Conservation (phyloP, 2,329 filamentous ascomycete species). For the Colletotrichum salicis region DNA sequence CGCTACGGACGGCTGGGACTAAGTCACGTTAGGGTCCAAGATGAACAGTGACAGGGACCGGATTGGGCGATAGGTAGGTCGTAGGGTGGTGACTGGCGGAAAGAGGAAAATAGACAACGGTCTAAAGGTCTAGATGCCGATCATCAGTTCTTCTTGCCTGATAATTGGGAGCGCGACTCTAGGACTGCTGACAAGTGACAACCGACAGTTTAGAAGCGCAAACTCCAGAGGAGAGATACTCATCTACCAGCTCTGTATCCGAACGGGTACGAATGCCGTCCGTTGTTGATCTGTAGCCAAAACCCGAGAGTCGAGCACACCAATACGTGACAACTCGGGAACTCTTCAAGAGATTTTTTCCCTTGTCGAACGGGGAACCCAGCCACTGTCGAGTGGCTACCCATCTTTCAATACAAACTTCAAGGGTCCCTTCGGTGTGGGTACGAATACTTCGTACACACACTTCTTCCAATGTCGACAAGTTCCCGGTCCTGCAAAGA, state of each 20-base stretch:
- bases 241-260: background rate
- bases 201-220: background rate
- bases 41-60: background rate
- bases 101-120: slow-evolving; percentile 15
- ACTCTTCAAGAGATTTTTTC: background rate
- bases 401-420: background rate
- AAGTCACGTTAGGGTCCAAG: slow-evolving; percentile 6
- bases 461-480: background rate
- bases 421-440: background rate
- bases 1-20: background rate
- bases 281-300: background rate
- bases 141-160: slow-evolving; percentile 26
- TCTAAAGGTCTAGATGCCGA: slow-evolving; percentile 25
- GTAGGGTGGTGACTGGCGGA: background rate
- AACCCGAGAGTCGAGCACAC: background rate
- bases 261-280: background rate
- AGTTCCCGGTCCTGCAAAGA: background rate
- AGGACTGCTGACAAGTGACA: background rate
- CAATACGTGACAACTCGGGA: background rate
- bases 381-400: background rate
- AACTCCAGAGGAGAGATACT: background rate
- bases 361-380: background rate
- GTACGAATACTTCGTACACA: no score
- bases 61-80: slow-evolving; percentile 3
- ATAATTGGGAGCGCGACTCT: slow-evolving; percentile 8